Evolutionary conservation across 1,284 basidiomycete species (phyloP).

Genomic region (Caloboletus inedulis): DNA sequence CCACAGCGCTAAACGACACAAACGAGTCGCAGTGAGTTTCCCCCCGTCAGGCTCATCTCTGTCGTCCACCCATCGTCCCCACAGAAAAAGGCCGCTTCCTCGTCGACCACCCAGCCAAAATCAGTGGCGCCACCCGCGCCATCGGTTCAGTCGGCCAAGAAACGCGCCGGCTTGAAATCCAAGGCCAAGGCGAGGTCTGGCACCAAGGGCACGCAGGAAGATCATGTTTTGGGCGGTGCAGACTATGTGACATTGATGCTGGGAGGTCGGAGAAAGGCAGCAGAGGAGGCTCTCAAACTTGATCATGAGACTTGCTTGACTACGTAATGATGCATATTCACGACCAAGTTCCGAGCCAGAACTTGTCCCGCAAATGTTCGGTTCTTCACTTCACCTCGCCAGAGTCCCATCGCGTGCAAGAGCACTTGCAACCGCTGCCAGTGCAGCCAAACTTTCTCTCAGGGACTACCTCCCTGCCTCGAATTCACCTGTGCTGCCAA

Average conservation of each 20-base stretch:
- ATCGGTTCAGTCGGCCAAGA: conserved; percentile 34
- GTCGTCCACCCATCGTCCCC: background rate
- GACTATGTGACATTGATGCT: conserved; percentile 72
- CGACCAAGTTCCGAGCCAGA: conserved; percentile 22
- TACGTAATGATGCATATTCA: conserved; percentile 15
- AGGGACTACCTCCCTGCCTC: conserved; percentile 52
- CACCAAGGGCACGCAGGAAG: conserved; percentile 31
- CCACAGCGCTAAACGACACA: conserved; percentile 42
- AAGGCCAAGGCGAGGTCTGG: conserved; percentile 36
- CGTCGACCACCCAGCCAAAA: conserved; percentile 4
- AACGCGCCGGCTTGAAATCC: conserved; percentile 46
- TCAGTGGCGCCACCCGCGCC: conserved; percentile 1
- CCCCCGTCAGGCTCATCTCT: background rate
- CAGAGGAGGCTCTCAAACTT: conserved; percentile 57
- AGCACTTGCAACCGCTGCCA: conserved; percentile 24
- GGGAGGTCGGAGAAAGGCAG: conserved; percentile 64
- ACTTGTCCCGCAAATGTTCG: conserved; percentile 18
- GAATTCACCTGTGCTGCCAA: conserved; percentile 62
- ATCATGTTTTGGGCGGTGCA: conserved; percentile 63
- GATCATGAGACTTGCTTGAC: background rate
- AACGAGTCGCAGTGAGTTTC: conserved; percentile 35
- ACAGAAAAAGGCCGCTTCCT: conserved; percentile 29
- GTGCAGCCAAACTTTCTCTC: conserved; percentile 23
- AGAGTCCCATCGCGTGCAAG: conserved; percentile 8
- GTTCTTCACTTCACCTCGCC: background rate